These are phyloP conservation scores for Aspergillus transmontanensis DNA, from an alignment of 2,329 filamentous ascomycete species.

Conservation along the genomic window DNA sequence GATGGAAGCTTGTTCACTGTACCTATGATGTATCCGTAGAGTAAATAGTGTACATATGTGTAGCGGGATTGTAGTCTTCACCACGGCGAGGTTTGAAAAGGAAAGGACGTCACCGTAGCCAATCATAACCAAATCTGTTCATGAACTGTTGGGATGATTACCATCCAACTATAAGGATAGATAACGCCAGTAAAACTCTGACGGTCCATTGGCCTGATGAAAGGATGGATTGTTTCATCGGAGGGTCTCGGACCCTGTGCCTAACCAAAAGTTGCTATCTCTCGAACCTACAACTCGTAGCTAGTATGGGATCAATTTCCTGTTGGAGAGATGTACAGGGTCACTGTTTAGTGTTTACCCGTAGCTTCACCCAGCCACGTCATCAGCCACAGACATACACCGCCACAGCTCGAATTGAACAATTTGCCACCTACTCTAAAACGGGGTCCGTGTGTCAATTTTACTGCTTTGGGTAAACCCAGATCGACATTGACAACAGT, in stretches of 20 bases:
- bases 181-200: background rate
- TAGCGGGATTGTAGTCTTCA: background rate
- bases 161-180: too few species aligned
- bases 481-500: background rate
- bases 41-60: too few species aligned
- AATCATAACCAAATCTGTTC: too few species aligned
- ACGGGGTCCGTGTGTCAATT: background rate
- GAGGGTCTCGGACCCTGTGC: background rate
- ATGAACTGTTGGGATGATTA: too few species aligned
- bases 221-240: background rate
- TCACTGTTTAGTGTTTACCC: background rate
- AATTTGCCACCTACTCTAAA: background rate
- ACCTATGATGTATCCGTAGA: too few species aligned
- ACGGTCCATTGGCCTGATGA: background rate
- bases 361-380: background rate
- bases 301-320: background rate
- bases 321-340: background rate
- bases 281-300: background rate
- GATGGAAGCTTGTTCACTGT: background rate
- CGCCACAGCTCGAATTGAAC: background rate
- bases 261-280: background rate
- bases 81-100: too few species aligned
- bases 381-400: background rate
- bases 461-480: too few species aligned
- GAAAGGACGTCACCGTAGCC: too few species aligned